Base-by-base conservation (phyloP, 140 eudicot species). In the Ambrosia hybrid region DNA sequence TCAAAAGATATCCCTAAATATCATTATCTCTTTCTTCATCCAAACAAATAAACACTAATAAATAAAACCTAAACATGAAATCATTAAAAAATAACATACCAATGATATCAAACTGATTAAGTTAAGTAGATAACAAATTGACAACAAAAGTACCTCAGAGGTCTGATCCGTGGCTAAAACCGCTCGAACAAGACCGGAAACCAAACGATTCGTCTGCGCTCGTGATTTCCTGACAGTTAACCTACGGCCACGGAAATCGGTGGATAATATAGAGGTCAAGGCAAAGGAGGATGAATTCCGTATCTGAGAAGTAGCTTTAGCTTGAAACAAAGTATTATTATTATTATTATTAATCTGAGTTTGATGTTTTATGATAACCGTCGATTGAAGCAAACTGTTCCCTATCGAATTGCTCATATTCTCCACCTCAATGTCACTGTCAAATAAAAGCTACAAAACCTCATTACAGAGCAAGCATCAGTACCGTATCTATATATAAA, bases 331-430 rank as follows among this genome's bases (percentile, higher is more conserved):
- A 65, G 95, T 78, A 80, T 76, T 89, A 30, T 30, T 30, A 30
- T 30, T 30, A 30, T 30, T 30, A 30, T 30, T 30, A 30, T 21
- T 21, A 21, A 30, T 30, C 34, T 30, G 73, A 5, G 85, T 59
- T 65, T 81, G 75, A 78, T 21, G 26, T 21, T 21, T 21, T 21
- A 21, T 21, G 26, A 21, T 21, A 21, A 21, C 26, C 26, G 26
- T 21, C 26, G 26, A 21, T 21, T 21, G 26, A 21, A 86, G 89
- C 76, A 83, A 83, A 73, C 85, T 73, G 65, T 83, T 84, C 57
- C 97, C 93, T 65, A 85, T 74, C 1, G 90, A 73, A 79, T 83
- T 90, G 85, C 97, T 93, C 99, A 93, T 93, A 69, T 77, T 89
- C 73, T 62, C 59, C 61, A 30, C 46, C 71, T 61, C 77, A 39